Conservation (phyloP, 2,329 filamentous ascomycete genomes). For the Fonsecaea pedrosoi region DNA sequence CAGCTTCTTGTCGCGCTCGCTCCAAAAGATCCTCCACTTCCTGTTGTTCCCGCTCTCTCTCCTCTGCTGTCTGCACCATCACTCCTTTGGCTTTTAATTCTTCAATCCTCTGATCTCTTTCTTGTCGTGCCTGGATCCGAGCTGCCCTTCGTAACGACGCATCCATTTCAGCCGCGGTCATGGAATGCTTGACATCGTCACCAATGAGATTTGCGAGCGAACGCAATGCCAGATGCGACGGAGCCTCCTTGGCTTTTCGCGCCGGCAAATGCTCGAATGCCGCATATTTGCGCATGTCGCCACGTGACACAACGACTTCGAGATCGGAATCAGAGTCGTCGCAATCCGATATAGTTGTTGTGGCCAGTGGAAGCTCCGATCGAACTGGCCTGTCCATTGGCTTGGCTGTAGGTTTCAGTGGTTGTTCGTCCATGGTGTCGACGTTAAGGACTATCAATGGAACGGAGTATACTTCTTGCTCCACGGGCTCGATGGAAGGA, state of each 20-base stretch:
- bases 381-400: conserved; percentile 15
- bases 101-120: conserved; percentile 78
- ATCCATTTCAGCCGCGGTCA: conserved; percentile 75
- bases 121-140: conserved; percentile 77
- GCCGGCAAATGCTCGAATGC: conserved; percentile 74
- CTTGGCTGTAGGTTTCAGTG: conserved; percentile 19
- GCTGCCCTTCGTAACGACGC: conserved; percentile 72
- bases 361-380: background rate
- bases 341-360: background rate
- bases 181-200: conserved; percentile 56
- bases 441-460: background rate
- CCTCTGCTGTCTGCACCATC: conserved; percentile 81
- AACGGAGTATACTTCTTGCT: conserved; percentile 1
- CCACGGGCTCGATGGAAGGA: conserved; percentile 31
- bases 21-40: conserved; percentile 88
- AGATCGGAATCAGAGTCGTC: conserved; percentile 60
- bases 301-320: conserved; percentile 63
- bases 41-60: conserved; percentile 80
- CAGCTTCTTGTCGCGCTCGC: conserved; percentile 79
- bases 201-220: conserved; percentile 76
- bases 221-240: conserved; percentile 71
- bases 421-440: background rate
- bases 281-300: conserved; percentile 53
- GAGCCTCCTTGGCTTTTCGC: conserved; percentile 67
- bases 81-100: conserved; percentile 80